These are phyloP conservation scores for Stromatinia cepivora DNA, from an alignment of 2,329 filamentous ascomycete species.

Conservation along the genomic window DNA sequence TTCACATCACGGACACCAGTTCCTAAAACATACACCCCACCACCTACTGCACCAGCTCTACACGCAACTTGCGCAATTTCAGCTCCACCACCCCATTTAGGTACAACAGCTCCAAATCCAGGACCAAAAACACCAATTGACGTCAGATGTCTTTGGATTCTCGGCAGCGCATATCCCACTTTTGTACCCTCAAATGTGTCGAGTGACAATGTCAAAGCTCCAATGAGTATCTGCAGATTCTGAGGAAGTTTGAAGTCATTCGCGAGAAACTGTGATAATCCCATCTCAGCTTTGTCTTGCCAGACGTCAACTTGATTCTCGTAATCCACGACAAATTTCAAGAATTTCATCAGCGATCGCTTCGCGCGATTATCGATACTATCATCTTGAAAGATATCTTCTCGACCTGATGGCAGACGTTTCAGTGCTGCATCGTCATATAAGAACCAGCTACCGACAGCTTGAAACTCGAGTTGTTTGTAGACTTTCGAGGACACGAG, in stretches of 20 bases:
- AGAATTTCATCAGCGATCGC: slow-evolving; percentile 85
- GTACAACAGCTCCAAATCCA: slow-evolving; percentile 84
- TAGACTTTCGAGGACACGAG: slow-evolving; percentile 90
- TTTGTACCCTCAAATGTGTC: slow-evolving; percentile 54
- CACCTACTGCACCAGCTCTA: slow-evolving; percentile 86
- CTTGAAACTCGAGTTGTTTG: slow-evolving; percentile 87
- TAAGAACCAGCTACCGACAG: slow-evolving; percentile 91
- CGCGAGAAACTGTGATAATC: slow-evolving; percentile 60
- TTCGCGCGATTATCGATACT: slow-evolving; percentile 78
- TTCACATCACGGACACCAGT: slow-evolving; percentile 57
- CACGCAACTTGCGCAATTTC: slow-evolving; percentile 92
- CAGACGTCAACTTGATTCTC: slow-evolving; percentile 61
- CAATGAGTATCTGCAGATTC: slow-evolving; percentile 63
- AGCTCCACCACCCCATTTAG: slow-evolving; percentile 88
- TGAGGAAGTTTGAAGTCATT: slow-evolving; percentile 66
- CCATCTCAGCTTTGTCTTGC: slow-evolving; percentile 55
- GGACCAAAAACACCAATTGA: slow-evolving; percentile 87
- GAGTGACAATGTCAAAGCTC: slow-evolving; percentile 75
- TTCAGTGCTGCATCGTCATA: slow-evolving; percentile 53
- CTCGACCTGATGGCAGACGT: slow-evolving; percentile 82
- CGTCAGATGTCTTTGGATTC: slow-evolving; percentile 75
- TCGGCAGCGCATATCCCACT: slow-evolving; percentile 65
- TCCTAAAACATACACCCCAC: slow-evolving; percentile 83
- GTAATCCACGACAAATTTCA: slow-evolving; percentile 80
- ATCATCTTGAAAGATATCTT: slow-evolving; percentile 84